Conservation (phyloP, 352 stramenopile species). For the Pythium folliculosum region DNA sequence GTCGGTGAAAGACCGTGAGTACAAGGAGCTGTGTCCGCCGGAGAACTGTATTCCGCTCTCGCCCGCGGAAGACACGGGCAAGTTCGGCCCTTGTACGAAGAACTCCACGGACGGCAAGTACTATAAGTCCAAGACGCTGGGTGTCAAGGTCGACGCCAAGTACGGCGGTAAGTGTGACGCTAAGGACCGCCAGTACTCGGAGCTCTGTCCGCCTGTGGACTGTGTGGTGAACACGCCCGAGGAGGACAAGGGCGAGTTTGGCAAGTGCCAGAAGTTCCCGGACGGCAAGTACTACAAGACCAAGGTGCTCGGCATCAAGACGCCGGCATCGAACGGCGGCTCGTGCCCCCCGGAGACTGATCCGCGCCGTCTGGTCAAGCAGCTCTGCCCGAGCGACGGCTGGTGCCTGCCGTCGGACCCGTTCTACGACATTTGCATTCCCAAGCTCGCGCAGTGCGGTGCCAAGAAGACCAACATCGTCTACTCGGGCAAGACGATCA, state of each 20-base stretch:
- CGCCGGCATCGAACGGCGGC: conserved; percentile 4
- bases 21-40: conserved; percentile 3
- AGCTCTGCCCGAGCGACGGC: conserved; percentile 1
- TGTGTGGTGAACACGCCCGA: conserved; percentile 7
- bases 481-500: conserved; percentile 3
- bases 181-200: neutral
- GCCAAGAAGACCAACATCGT: neutral
- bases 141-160: neutral
- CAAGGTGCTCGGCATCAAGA: conserved; percentile 8
- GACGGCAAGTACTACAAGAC: conserved; percentile 8
- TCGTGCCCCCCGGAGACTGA: neutral
- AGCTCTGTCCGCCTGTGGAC: conserved; percentile 1
- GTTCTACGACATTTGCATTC: conserved; percentile 6
- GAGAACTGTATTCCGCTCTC: neutral
- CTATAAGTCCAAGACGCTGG: neutral
- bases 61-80: neutral
- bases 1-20: neutral
- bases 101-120: neutral
- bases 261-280: neutral
- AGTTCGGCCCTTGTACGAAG: neutral
- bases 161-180: conserved; percentile 3
- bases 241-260: conserved; percentile 6
- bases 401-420: conserved; percentile 5
- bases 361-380: neutral
- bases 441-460: conserved; percentile 10